phyloP scores from a whole-genome alignment of 768 basidiomycete genomes.

The Exidia glandulosa region DNA sequence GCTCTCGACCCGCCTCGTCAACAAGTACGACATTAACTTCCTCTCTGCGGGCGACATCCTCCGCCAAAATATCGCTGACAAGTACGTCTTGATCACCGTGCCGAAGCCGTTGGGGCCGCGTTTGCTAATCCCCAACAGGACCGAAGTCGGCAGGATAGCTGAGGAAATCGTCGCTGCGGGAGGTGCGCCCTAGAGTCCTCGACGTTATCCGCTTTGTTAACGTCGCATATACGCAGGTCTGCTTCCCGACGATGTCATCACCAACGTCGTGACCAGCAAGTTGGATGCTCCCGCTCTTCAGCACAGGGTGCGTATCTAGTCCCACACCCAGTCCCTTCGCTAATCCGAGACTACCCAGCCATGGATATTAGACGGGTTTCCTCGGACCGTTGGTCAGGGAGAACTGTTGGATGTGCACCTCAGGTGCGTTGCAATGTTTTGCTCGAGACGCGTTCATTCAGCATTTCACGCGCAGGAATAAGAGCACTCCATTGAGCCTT shows the following conservation, averaged over 20 bases:
- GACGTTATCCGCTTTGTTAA: not conserved
- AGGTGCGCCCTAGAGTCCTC: constrained; percentile 17
- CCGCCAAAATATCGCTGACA: constrained; percentile 69
- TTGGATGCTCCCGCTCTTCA: constrained; percentile 41
- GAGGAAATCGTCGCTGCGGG: constrained; percentile 73
- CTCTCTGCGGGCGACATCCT: constrained; percentile 80
- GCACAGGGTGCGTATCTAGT: constrained; percentile 41
- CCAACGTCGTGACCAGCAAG: constrained; percentile 63
- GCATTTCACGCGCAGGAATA: constrained; percentile 32
- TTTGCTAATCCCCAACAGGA: constrained; percentile 25
- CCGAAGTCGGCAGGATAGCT: constrained; percentile 60
- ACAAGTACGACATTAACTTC: constrained; percentile 68
- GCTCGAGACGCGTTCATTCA: not conserved
- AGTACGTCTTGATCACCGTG: constrained; percentile 21
- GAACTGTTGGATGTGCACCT: constrained; percentile 67
- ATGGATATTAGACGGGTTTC: constrained; percentile 91
- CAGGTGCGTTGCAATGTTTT: constrained; percentile 27
- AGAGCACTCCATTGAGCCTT: constrained; percentile 58
- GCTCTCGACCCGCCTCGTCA: constrained; percentile 58
- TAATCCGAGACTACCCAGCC: constrained; percentile 38
- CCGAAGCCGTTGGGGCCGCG: not conserved
- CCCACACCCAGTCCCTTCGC: not conserved
- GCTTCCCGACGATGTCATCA: constrained; percentile 68
- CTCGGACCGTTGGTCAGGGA: constrained; percentile 79
- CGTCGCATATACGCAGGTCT: constrained; percentile 23